phyloP scores from a whole-genome alignment of 257 asterid genomes.

The Ligustrum vulgare region DNA sequence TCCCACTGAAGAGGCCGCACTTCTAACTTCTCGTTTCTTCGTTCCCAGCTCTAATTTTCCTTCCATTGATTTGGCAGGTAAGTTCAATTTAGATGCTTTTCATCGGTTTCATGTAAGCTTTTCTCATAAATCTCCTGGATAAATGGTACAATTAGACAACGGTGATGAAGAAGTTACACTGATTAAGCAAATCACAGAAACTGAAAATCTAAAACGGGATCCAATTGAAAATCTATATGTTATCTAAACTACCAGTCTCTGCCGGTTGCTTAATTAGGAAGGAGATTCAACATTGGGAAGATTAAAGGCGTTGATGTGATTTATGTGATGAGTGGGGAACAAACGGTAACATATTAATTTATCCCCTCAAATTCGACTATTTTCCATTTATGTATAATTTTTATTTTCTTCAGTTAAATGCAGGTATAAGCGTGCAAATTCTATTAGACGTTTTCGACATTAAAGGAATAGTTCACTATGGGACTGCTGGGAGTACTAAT shows the following conservation, averaged over 20 bases:
- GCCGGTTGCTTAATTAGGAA: not conserved
- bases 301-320: not conserved
- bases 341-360: not conserved
- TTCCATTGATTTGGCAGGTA: not conserved
- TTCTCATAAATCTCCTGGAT: not conserved
- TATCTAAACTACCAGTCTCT: too few species aligned
- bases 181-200: too few species aligned
- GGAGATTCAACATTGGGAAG: not conserved
- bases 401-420: not conserved
- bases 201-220: too few species aligned
- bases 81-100: not conserved
- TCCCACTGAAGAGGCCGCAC: slow-evolving; percentile 4
- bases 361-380: not conserved
- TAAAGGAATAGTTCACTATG: not conserved
- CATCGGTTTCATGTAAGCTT: not conserved
- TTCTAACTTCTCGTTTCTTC: not conserved
- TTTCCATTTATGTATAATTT: not conserved
- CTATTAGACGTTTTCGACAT: not conserved
- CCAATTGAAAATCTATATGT: not conserved
- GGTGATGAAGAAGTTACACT: too few species aligned
- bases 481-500: not conserved
- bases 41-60: not conserved
- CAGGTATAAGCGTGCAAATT: not conserved
- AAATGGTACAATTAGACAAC: too few species aligned
- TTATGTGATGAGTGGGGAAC: not conserved